Conservation (phyloP, 257 asterid species). For the Misopates orontium region DNA sequence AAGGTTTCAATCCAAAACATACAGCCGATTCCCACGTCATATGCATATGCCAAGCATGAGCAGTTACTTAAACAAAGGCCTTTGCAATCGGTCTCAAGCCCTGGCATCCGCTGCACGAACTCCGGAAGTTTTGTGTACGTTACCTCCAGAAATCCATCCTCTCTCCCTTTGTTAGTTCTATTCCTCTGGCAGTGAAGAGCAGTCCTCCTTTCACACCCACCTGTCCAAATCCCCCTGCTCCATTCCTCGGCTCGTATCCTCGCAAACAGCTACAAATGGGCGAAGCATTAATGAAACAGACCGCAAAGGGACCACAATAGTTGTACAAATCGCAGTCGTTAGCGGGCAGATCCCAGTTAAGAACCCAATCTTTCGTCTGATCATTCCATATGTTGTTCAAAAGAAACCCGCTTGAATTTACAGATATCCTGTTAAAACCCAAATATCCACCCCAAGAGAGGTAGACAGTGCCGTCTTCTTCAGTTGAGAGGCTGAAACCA, state of each 20-base stretch:
- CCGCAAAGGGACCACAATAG: constrained; percentile 37
- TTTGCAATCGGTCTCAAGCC: neutral
- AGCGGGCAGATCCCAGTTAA: constrained; percentile 6
- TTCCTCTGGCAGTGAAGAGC: constrained; percentile 7
- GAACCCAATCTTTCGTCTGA: constrained; percentile 7
- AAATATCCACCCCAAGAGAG: neutral
- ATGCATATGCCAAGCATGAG: constrained; percentile 40
- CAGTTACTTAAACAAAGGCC: constrained; percentile 34
- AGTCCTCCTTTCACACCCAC: constrained; percentile 34
- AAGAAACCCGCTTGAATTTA: constrained; percentile 22
- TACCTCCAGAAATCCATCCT: constrained; percentile 30
- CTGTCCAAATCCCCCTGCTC: constrained; percentile 37
- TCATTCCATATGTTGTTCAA: constrained; percentile 13
- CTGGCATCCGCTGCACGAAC: constrained; percentile 14
- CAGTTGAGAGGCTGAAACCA: constrained; percentile 5
- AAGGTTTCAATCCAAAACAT: constrained; percentile 36
- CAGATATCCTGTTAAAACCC: neutral
- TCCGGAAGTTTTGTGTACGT: constrained; percentile 37
- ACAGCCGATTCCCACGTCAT: constrained; percentile 34
- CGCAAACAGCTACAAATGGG: constrained; percentile 32
- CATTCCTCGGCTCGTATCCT: constrained; percentile 38
- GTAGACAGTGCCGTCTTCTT: constrained; percentile 14
- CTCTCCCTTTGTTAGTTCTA: neutral
- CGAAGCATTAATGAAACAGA: constrained; percentile 21
- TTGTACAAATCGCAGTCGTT: constrained; percentile 34